Base-by-base conservation (phyloP, 2,329 filamentous ascomycete species). In the Davidsoniella virescens region DNA sequence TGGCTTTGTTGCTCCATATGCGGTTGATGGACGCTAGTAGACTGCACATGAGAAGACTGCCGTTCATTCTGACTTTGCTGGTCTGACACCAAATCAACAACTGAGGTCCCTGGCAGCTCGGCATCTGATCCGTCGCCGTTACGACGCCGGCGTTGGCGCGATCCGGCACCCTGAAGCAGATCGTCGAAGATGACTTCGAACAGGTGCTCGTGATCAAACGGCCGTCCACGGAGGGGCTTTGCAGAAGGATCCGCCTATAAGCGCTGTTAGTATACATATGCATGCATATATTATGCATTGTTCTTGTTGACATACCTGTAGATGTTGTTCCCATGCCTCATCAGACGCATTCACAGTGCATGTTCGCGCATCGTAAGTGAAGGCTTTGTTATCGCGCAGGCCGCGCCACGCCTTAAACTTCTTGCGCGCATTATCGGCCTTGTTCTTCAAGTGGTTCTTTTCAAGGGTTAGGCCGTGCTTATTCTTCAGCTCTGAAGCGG, bases 371-470 rank as follows among this genome's bases (percentile, higher is more conserved):
- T 75, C 73, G 57, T 78, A 78, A 2, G 68, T 59, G 52, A 78
- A 78, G 10, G 74, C 71, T 2, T 71, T 69, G 52, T 78, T 69
- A 58, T 78, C 75, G 20, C 74, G 65, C 56, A 78, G 61, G 18
- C 74, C 73, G 16, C 75, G 64, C 75, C 75, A 78, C 48, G 78
- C 64, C n/a, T 75, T 71, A 54, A 78, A 78, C 57, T 75, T 73
- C 61, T 78, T 78, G 47, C 75, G 69, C 53, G 75, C 75, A 60
- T 78, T 78, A 62, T 78, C 75, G 55, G 72, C 75, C 63, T 78
- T 78, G 65, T 78, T 78, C 61, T 78, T 76, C 36, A 78, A 69
- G 50, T 78, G 75, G 56, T 68, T 71, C 63, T 78, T 78, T 54
- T 74, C 70, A n/a, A 74, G 73, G 55, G 68, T 75, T 43, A 74